Evolutionary conservation across 2,329 filamentous ascomycete genomes (phyloP).

Genomic region (Aspergillus oerlinghausenensis): DNA sequence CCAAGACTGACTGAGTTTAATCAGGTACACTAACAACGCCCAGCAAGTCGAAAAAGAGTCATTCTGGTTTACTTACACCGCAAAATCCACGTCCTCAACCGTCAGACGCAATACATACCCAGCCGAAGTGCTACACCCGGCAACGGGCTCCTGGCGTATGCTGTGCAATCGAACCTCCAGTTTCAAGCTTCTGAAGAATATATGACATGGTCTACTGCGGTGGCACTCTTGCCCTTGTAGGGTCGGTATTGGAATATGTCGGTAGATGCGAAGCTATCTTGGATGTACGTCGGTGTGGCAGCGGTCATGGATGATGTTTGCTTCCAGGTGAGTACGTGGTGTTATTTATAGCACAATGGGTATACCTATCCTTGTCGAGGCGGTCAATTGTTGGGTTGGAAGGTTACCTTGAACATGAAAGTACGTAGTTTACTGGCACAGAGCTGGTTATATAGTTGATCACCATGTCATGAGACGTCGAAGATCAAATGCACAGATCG

Average conservation of each 20-base stretch:
- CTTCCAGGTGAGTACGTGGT: background rate
- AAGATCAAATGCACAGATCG: background rate
- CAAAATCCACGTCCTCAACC: constrained; percentile 4
- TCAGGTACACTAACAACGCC: too few relatives aligned
- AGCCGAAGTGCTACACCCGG: background rate
- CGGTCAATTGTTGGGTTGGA: background rate
- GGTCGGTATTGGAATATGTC: background rate
- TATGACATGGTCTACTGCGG: background rate
- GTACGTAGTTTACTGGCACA: background rate
- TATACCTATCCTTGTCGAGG: background rate
- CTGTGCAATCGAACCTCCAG: background rate
- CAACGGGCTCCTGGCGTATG: constrained; percentile 14
- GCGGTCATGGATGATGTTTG: background rate
- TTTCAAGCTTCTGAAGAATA: background rate
- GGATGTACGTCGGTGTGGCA: background rate
- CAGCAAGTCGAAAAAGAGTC: background rate
- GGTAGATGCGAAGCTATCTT: background rate
- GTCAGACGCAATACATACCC: constrained; percentile 5
- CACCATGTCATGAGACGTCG: background rate
- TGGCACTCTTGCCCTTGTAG: background rate
- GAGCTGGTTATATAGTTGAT: background rate
- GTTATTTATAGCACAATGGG: background rate
- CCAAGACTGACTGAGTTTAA: too few relatives aligned
- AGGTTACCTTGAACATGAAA: background rate
- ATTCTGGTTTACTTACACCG: background rate